phyloP scores from a whole-genome alignment of 257 asterid species.

The Solanum sparsipilum region DNA sequence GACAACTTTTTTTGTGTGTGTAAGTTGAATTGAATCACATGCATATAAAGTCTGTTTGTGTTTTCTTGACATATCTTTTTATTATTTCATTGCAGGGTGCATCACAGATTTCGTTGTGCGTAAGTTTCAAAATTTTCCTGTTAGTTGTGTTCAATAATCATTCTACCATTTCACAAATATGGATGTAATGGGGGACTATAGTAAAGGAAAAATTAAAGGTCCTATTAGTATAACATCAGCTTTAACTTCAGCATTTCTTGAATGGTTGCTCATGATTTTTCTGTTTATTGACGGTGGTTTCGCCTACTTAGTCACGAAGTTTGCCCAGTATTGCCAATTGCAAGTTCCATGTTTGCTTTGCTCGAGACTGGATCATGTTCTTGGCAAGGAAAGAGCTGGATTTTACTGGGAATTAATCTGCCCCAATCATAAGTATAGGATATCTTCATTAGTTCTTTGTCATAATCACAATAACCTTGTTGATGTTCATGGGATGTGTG shows the following conservation, averaged over 20 bases:
- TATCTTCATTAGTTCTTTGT: slow-evolving; percentile 49
- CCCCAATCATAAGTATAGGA: slow-evolving; percentile 43
- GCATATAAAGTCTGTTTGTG: neutral
- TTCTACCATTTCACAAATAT: slow-evolving; percentile 5
- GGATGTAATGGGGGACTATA: slow-evolving; percentile 26
- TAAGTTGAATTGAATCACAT: neutral
- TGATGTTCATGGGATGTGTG: slow-evolving; percentile 49
- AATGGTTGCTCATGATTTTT: slow-evolving; percentile 70
- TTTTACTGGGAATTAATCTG: slow-evolving; percentile 65
- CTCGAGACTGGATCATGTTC: slow-evolving; percentile 80
- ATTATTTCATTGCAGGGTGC: neutral
- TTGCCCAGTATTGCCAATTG: slow-evolving; percentile 45
- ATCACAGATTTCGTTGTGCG: neutral
- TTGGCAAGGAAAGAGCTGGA: slow-evolving; percentile 41
- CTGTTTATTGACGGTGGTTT: slow-evolving; percentile 55
- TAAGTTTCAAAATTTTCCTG: neutral
- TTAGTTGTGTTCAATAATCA: neutral
- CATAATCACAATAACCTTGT: slow-evolving; percentile 41
- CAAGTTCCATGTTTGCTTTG: slow-evolving; percentile 71
- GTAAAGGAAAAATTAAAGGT: slow-evolving; percentile 10
- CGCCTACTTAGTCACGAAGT: slow-evolving; percentile 53
- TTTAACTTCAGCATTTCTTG: slow-evolving; percentile 59
- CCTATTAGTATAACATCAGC: slow-evolving; percentile 27
- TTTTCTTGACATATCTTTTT: neutral
- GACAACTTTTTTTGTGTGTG: neutral